A percentile compares a stretch with the other conserved stretches of the same genome.
phyloP scores from a whole-genome alignment of 75 land plant species.

The Cryptomeria japonica region DNA sequence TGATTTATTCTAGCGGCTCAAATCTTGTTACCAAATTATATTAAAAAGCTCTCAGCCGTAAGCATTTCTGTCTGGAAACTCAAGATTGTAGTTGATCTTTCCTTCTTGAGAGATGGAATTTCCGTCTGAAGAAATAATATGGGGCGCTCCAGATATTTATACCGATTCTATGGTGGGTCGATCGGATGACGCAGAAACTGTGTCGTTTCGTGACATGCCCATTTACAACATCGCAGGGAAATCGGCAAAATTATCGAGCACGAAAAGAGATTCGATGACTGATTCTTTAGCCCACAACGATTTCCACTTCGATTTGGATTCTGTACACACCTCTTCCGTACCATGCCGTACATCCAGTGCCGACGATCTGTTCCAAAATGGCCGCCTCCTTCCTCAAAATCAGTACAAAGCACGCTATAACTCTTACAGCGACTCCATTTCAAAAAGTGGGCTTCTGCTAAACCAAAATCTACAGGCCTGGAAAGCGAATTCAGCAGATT shows the following conservation, averaged over 20 bases:
- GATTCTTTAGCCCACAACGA: neutral
- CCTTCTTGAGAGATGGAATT: neutral
- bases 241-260: neutral
- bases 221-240: neutral
- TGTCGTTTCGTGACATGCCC: neutral
- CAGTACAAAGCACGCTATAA: too few relatives aligned
- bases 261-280: neutral
- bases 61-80: too few relatives aligned
- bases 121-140: too few relatives aligned
- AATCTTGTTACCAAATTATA: too few relatives aligned
- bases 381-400: constrained; percentile 6
- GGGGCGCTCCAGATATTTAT: neutral
- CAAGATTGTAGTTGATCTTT: too few relatives aligned
- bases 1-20: too few relatives aligned
- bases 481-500: neutral
- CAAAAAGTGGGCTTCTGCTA: neutral
- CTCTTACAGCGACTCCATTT: neutral
- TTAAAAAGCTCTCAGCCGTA: too few relatives aligned
- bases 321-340: neutral
- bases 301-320: constrained; percentile 5
- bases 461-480: neutral
- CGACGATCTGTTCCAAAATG: constrained; percentile 4
- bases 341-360: neutral
- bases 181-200: neutral
- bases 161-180: neutral